Conservation (phyloP, 352 stramenopile species). For the Phytopythium chamaehyphon region DNA sequence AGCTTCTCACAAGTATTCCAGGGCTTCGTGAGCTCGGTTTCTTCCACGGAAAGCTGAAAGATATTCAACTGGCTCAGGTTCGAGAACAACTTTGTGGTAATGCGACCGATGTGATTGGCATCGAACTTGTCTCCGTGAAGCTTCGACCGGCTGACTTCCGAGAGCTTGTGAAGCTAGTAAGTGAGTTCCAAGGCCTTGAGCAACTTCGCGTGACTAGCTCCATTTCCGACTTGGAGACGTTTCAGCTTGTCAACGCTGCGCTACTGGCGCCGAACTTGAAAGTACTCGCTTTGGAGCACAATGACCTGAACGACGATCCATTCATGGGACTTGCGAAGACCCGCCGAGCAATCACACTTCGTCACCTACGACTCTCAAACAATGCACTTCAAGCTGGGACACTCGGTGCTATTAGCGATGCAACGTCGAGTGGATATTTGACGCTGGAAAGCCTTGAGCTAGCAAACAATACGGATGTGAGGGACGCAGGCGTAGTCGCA, state of each 20-base stretch:
- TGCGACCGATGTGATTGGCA: constrained; percentile 16
- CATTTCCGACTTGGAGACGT: constrained; percentile 57
- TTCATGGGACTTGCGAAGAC: constrained; percentile 29
- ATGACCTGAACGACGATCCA: constrained; percentile 67
- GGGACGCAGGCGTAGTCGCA: constrained; percentile 53
- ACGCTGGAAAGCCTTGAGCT: constrained; percentile 54
- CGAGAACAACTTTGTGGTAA: constrained; percentile 17
- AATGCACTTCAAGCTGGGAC: constrained; percentile 55
- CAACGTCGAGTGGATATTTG: constrained; percentile 45
- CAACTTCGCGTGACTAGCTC: constrained; percentile 56
- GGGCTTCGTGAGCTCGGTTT: constrained; percentile 50
- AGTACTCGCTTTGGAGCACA: constrained; percentile 67
- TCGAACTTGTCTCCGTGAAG: constrained; percentile 75
- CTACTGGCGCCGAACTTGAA: constrained; percentile 30
- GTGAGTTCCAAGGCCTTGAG: constrained; percentile 25
- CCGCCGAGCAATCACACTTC: constrained; percentile 23
- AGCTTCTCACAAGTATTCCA: constrained; percentile 25
- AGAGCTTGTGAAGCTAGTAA: constrained; percentile 42
- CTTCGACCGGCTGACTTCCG: constrained; percentile 38
- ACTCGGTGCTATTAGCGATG: constrained; percentile 35
- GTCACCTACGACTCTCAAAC: constrained; percentile 47
- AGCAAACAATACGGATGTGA: constrained; percentile 60
- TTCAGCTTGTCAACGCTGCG: constrained; percentile 33
- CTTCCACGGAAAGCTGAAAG: constrained; percentile 65
- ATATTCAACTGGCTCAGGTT: constrained; percentile 39